Conservation (phyloP, 2,329 filamentous ascomycete species). For the Chaetomiaceae sp. region DNA sequence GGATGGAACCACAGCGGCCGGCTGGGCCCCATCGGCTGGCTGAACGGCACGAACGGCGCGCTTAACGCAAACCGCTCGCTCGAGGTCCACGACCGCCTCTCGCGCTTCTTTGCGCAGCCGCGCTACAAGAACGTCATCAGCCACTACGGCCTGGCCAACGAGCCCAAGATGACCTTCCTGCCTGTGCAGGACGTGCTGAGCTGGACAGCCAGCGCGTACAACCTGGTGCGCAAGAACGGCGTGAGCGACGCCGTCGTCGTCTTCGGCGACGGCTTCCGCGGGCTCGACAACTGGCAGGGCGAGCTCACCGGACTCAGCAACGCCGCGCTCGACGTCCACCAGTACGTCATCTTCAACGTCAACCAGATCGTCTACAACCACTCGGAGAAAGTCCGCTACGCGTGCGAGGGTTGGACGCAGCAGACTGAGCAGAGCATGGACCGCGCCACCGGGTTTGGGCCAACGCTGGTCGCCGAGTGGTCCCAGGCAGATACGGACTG, state of each 20-base stretch:
- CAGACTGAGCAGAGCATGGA: slow-evolving; percentile 70
- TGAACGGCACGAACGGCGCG: slow-evolving; percentile 80
- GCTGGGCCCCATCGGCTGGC: slow-evolving; percentile 74
- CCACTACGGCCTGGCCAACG: slow-evolving; percentile 92
- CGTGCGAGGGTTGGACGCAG: slow-evolving; percentile 78
- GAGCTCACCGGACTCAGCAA: slow-evolving; percentile 64
- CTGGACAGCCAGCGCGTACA: slow-evolving; percentile 73
- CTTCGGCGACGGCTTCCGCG: slow-evolving; percentile 93
- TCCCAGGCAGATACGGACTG: slow-evolving; percentile 97
- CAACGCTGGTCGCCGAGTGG: slow-evolving; percentile 95
- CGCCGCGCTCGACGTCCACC: slow-evolving; percentile 90
- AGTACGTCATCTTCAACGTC: slow-evolving; percentile 97
- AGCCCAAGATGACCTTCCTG: slow-evolving; percentile 80
- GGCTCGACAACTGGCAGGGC: slow-evolving; percentile 84
- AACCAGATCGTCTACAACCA: slow-evolving; percentile 79
- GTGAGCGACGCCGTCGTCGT: slow-evolving; percentile 62
- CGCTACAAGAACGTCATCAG: slow-evolving; percentile 88
- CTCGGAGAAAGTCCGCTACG: slow-evolving; percentile 76
- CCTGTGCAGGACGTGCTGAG: slow-evolving; percentile 58
- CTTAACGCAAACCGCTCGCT: slow-evolving; percentile 75
- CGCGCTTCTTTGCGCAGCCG: slow-evolving; percentile 86
- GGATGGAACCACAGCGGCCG: slow-evolving; percentile 96
- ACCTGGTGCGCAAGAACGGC: slow-evolving; percentile 69
- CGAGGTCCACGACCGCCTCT: slow-evolving; percentile 79
- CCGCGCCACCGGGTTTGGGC: slow-evolving; percentile 74